phyloP scores from a whole-genome alignment of 768 basidiomycete species.

The Leucogyrophana mollusca region DNA sequence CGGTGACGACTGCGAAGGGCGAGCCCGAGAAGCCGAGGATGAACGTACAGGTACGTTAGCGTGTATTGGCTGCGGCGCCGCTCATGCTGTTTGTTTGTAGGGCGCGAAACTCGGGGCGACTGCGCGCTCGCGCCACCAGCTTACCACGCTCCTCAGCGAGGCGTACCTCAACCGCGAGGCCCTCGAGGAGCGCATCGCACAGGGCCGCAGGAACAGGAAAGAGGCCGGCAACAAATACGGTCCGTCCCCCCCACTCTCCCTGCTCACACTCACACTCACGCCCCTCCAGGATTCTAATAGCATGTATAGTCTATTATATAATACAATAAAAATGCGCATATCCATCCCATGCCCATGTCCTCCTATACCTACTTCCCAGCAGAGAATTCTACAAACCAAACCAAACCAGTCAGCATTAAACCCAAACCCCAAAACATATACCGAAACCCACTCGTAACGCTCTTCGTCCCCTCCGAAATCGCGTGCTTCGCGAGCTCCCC shows the following conservation, averaged over 20 bases:
- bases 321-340: not conserved
- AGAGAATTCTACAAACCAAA: conserved; percentile 23
- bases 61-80: not conserved
- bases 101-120: conserved; percentile 69
- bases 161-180: conserved; percentile 83
- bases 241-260: conserved; percentile 32
- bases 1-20: conserved; percentile 64
- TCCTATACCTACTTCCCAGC: conserved; percentile 12
- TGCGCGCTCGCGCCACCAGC: conserved; percentile 73
- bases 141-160: conserved; percentile 77
- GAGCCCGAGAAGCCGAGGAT: conserved; percentile 64
- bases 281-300: not conserved
- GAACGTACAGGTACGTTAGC: conserved; percentile 70
- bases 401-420: conserved; percentile 6
- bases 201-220: conserved; percentile 80
- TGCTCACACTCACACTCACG: not conserved
- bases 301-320: not conserved
- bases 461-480: conserved; percentile 82
- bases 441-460: conserved; percentile 65
- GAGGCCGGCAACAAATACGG: conserved; percentile 93
- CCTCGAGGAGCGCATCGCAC: conserved; percentile 80
- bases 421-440: conserved; percentile 61
- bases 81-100: conserved; percentile 28
- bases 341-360: not conserved
- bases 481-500: conserved; percentile 88